Conservation (phyloP, 2,329 filamentous ascomycete species). For the Fusarium zealandicum region DNA sequence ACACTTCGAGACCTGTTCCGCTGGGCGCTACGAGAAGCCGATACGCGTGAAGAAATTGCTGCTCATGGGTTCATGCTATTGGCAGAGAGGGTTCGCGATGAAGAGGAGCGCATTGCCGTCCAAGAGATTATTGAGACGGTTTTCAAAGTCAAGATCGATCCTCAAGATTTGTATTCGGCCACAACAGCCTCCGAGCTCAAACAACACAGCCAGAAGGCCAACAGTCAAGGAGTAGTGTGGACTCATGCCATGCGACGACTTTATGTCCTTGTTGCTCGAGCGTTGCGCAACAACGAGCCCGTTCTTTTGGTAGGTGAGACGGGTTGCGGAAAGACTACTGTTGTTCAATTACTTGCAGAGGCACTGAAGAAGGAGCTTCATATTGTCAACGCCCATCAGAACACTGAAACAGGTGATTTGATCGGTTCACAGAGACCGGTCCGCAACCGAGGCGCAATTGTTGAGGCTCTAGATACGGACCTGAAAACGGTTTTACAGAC, state of each 20-base stretch:
- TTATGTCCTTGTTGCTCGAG: slow-evolving; percentile 87
- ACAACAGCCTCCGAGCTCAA: slow-evolving; percentile 63
- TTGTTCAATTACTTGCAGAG: slow-evolving; percentile 90
- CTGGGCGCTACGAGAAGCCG: slow-evolving; percentile 87
- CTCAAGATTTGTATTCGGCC: slow-evolving; percentile 74
- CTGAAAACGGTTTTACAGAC: slow-evolving; percentile 57
- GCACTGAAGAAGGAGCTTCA: slow-evolving; percentile 78
- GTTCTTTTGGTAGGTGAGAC: slow-evolving; percentile 96
- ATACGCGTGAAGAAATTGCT: slow-evolving; percentile 87
- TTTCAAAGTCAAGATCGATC: slow-evolving; percentile 85
- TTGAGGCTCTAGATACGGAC: slow-evolving; percentile 70
- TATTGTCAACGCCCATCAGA: slow-evolving; percentile 97
- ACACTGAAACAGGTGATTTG: slow-evolving; percentile 95
- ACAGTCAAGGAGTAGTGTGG: slow-evolving; percentile 81
- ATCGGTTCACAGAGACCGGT: slow-evolving; percentile 95
- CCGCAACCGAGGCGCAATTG: slow-evolving; percentile 79
- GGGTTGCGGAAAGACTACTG: slow-evolving; percentile 96
- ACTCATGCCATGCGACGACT: slow-evolving; percentile 92
- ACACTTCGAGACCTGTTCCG: slow-evolving; percentile 94
- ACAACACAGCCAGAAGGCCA: slow-evolving; percentile 54
- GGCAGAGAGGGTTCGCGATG: slow-evolving; percentile 91
- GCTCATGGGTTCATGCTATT: slow-evolving; percentile 95
- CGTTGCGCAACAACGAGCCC: slow-evolving; percentile 88
- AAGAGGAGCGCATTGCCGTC: slow-evolving; percentile 83
- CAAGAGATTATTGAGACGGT: slow-evolving; percentile 88